These are phyloP conservation scores for Phytophthora fragariaefolia DNA, from an alignment of 352 stramenopile species.

Conservation along the genomic window DNA sequence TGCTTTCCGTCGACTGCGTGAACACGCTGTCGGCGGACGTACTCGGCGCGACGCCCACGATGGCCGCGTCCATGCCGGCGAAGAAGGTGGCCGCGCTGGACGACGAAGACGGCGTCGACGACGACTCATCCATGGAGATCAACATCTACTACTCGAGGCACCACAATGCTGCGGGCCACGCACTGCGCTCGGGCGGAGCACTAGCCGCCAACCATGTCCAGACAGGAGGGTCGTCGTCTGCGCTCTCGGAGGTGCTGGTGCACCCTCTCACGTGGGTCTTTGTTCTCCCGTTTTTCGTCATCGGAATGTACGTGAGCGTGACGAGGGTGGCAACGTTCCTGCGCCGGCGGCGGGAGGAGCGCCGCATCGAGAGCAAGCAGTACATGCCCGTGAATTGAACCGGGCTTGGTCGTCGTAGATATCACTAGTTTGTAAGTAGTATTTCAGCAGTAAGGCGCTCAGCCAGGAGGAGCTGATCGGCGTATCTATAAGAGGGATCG, in stretches of 20 bases:
- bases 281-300: slow-evolving; percentile 68
- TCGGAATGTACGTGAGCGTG: slow-evolving; percentile 64
- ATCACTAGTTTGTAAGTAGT: slow-evolving; percentile 25
- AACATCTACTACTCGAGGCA: slow-evolving; percentile 65
- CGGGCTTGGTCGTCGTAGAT: slow-evolving; percentile 1
- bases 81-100: slow-evolving; percentile 16
- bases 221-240: slow-evolving; percentile 25
- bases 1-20: slow-evolving; percentile 60
- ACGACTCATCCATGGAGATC: slow-evolving; percentile 66
- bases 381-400: slow-evolving; percentile 70
- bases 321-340: slow-evolving; percentile 49
- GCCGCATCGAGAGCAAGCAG: slow-evolving; percentile 70
- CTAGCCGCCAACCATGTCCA: slow-evolving; percentile 39
- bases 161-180: slow-evolving; percentile 43
- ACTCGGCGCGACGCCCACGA: slow-evolving; percentile 20
- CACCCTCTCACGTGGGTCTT: slow-evolving; percentile 56
- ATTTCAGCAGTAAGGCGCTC: slow-evolving; percentile 15
- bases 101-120: slow-evolving; percentile 28
- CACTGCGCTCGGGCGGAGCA: slow-evolving; percentile 36
- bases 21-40: slow-evolving; percentile 45
- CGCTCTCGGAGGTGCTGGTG: slow-evolving; percentile 26
- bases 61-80: slow-evolving; percentile 22
- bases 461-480: slow-evolving; percentile 12
- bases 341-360: slow-evolving; percentile 62
- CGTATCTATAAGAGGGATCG: slow-evolving; percentile 25